Conservation (phyloP, 2,329 filamentous ascomycete genomes). For the Byssothecium circinans region DNA sequence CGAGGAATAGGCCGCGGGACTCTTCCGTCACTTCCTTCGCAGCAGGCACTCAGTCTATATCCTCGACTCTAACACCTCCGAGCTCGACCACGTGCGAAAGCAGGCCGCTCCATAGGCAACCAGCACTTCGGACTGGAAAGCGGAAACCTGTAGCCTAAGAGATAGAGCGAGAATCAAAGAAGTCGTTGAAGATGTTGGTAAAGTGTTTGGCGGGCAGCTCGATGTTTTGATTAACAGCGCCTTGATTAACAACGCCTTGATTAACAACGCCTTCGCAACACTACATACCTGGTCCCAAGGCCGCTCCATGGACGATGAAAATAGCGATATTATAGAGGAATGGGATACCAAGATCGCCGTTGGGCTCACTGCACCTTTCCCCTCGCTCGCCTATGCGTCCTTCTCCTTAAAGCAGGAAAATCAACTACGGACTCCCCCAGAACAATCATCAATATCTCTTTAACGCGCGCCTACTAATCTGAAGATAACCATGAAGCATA, state of each 20-base stretch:
- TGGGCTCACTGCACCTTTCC: conserved; percentile 38
- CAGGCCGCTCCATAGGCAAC: conserved; percentile 30
- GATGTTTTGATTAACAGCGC: too few species aligned
- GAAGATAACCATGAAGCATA: conserved; percentile 56
- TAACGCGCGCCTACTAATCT: conserved; percentile 53
- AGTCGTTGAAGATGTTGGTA: conserved; percentile 40
- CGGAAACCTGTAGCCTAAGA: conserved; percentile 44
- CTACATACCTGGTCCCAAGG: conserved; percentile 27
- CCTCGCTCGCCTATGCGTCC: conserved; percentile 37
- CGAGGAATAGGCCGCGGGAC: conserved; percentile 51
- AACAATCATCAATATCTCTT: conserved; percentile 52
- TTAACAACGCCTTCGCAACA: conserved; percentile 41
- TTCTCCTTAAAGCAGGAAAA: conserved; percentile 24
- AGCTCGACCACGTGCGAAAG: conserved; percentile 42
- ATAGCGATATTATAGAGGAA: conserved; percentile 33
- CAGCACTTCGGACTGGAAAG: conserved; percentile 18
- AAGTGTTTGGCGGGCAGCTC: conserved; percentile 38
- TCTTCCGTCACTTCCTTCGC: conserved; percentile 48
- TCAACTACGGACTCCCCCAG: conserved; percentile 26
- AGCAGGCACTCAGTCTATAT: conserved; percentile 51
- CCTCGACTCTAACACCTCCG: conserved; percentile 47
- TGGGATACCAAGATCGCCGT: conserved; percentile 40
- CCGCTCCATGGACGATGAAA: conserved; percentile 34
- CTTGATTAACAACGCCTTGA: too few species aligned
- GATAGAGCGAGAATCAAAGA: conserved; percentile 42